These are phyloP conservation scores for Ganoderma lucidum DNA, from an alignment of 1,284 basidiomycete species.

Conservation along the genomic window DNA sequence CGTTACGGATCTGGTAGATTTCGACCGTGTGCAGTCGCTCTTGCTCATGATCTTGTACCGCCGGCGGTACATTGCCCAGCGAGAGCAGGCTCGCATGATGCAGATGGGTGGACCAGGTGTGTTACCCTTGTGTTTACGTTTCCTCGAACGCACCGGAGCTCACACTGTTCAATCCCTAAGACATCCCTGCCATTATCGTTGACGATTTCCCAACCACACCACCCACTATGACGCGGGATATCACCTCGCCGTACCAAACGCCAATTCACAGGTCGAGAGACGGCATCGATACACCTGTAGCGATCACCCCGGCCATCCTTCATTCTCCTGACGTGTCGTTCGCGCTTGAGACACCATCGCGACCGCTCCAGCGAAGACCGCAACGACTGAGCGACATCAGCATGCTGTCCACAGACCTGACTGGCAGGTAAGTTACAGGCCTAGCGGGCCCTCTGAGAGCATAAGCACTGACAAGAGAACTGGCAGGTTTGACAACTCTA, in stretches of 20 bases:
- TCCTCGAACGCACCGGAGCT: constrained; percentile 1
- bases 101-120: constrained; percentile 45
- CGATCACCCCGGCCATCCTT: constrained; percentile 46
- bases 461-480: constrained; percentile 10
- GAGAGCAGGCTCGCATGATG: constrained; percentile 47
- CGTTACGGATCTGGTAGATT: constrained; percentile 83
- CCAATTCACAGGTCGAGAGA: constrained; percentile 39
- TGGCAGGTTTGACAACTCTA: constrained; percentile 54
- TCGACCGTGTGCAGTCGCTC: constrained; percentile 85
- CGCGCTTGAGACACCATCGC: constrained; percentile 49
- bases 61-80: constrained; percentile 65
- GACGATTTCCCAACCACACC: constrained; percentile 62
- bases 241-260: constrained; percentile 55
- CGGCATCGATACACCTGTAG: constrained; percentile 47
- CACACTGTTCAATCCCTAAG: constrained; percentile 40
- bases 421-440: constrained; percentile 36
- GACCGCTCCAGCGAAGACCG: constrained; percentile 57
- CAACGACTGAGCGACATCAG: constrained; percentile 66
- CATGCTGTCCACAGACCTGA: constrained; percentile 65
- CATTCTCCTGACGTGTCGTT: constrained; percentile 59
- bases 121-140: constrained; percentile 3
- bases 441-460: constrained; percentile 13
- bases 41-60: constrained; percentile 81
- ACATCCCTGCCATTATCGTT: constrained; percentile 75
- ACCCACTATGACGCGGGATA: constrained; percentile 59